Conservation (phyloP, 192 early-diverging fungal species). For the Coemansia sp. region DNA sequence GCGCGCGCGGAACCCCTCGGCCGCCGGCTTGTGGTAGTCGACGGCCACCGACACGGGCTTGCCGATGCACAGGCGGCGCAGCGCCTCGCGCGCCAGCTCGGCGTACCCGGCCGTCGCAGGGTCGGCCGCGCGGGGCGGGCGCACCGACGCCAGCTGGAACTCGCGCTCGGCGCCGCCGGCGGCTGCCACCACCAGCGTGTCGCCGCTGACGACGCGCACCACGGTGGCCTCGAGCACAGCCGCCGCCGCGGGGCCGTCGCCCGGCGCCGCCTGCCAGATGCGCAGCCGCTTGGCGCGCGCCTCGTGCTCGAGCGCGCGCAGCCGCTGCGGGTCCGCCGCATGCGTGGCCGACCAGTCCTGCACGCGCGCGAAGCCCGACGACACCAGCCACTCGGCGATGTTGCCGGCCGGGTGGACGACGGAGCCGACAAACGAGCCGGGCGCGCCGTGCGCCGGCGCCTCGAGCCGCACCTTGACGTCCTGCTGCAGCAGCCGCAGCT, state of each 20-base stretch:
- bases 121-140: slow-evolving; percentile 71
- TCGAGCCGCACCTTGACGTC: slow-evolving; percentile 86
- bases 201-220: slow-evolving; percentile 62
- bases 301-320: slow-evolving; percentile 76
- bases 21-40: slow-evolving; percentile 91
- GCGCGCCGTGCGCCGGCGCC: slow-evolving; percentile 61
- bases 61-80: slow-evolving; percentile 87
- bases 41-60: slow-evolving; percentile 69
- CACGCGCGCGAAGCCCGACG: slow-evolving; percentile 79
- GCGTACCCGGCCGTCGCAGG: slow-evolving; percentile 77
- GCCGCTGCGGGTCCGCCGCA: slow-evolving; percentile 9
- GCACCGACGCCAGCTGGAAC: slow-evolving; percentile 63
- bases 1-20: slow-evolving; percentile 79
- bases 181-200: slow-evolving; percentile 59
- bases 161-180: slow-evolving; percentile 56
- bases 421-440: slow-evolving; percentile 73
- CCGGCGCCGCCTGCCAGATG: slow-evolving; percentile 67
- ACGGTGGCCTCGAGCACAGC: slow-evolving; percentile 59
- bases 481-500: slow-evolving; percentile 86
- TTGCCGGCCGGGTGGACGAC: slow-evolving; percentile 86
- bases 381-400: slow-evolving; percentile 86
- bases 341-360: slow-evolving; percentile 77
- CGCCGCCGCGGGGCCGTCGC: not conserved
- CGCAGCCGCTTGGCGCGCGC: slow-evolving; percentile 81
- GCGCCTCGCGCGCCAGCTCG: slow-evolving; percentile 84